Conservation (phyloP, 176 grass and related monocot species). For the Lolium perenne region DNA sequence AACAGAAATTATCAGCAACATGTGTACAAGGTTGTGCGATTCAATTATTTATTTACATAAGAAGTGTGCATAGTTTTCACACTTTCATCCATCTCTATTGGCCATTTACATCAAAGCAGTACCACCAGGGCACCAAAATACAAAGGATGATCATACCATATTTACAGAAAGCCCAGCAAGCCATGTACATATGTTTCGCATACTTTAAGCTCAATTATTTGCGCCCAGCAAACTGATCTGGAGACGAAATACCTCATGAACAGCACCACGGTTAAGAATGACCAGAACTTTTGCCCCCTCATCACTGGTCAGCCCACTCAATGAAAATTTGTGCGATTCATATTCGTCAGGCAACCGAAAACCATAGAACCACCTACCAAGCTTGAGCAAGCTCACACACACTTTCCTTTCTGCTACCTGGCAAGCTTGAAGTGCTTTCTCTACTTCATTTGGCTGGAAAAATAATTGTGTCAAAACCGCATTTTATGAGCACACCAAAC, state of each 20-base stretch:
- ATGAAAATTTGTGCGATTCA: slow-evolving; percentile 48
- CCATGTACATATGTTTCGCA: background rate
- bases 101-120: slow-evolving; percentile 40
- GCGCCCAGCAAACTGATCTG: slow-evolving; percentile 55
- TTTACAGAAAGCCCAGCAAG: slow-evolving; percentile 35
- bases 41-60: slow-evolving; percentile 40
- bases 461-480: slow-evolving; percentile 5
- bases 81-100: background rate
- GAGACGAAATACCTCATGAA: slow-evolving; percentile 81
- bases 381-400: slow-evolving; percentile 61
- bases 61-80: slow-evolving; percentile 14
- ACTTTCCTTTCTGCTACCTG: slow-evolving; percentile 60
- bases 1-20: too few species aligned
- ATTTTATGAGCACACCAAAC: slow-evolving; percentile 1
- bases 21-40: background rate
- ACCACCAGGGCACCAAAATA: slow-evolving; percentile 27
- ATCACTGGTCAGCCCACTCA: slow-evolving; percentile 57
- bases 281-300: slow-evolving; percentile 57
- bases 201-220: slow-evolving; percentile 41
- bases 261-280: slow-evolving; percentile 78
- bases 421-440: slow-evolving; percentile 53
- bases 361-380: slow-evolving; percentile 89
- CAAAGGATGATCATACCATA: slow-evolving; percentile 32
- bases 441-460: slow-evolving; percentile 67
- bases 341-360: slow-evolving; percentile 74